phyloP scores from a whole-genome alignment of 176 grass and related monocot species.

The Pontederia paniculata region DNA sequence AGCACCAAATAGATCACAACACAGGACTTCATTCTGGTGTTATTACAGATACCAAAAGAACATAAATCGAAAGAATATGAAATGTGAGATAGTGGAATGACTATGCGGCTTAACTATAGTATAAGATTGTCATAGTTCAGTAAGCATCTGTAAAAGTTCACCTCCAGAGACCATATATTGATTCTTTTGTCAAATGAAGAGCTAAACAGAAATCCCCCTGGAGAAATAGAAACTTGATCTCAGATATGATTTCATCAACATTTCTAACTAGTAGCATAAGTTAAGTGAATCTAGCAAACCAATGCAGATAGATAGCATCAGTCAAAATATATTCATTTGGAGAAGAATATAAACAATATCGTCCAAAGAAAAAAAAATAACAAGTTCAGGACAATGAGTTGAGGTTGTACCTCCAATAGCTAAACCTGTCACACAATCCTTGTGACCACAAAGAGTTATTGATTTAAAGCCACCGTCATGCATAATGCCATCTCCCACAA shows the following conservation, averaged over 20 bases:
- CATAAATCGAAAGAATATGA: background rate
- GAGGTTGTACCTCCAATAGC: conserved; percentile 60
- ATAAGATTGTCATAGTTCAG: too few relatives aligned
- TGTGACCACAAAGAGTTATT: conserved; percentile 48
- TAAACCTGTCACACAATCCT: conserved; percentile 74
- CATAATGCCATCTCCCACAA: conserved; percentile 19
- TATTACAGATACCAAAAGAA: background rate
- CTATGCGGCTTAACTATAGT: too few relatives aligned
- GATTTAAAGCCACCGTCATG: conserved; percentile 17
- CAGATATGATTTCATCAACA: background rate
- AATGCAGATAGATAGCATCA: background rate
- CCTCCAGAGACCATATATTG: conserved; percentile 86
- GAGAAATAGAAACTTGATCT: conserved; percentile 17
- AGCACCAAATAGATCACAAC: conserved; percentile 11
- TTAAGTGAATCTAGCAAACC: background rate
- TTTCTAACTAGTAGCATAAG: background rate
- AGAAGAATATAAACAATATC: too few relatives aligned
- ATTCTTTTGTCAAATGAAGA: conserved; percentile 98
- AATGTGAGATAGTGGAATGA: too few relatives aligned
- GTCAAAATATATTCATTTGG: too few relatives aligned
- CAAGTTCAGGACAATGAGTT: background rate
- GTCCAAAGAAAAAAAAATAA: too few relatives aligned
- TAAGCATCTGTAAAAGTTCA: conserved; percentile 13
- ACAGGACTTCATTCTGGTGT: background rate
- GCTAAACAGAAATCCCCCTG: conserved; percentile 82